Percentiles rank a stretch among this genome's conserved stretches.
These are phyloP conservation scores for Ammopiptanthus mongolicus DNA, from an alignment of 306 rosid genomes.

Conservation along the genomic window DNA sequence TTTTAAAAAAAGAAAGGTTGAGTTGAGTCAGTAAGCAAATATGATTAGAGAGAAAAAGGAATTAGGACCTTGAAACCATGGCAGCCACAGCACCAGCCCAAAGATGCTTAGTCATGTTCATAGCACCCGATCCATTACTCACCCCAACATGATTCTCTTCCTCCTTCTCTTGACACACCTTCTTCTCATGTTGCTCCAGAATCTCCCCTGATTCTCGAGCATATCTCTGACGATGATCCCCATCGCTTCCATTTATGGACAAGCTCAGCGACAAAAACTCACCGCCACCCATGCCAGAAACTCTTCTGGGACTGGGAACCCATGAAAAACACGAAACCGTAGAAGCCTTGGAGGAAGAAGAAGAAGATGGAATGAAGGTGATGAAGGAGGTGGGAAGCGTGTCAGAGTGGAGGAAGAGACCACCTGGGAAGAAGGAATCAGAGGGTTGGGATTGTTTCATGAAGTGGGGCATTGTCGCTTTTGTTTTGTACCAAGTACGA, in stretches of 20 bases:
- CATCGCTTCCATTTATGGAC: conserved; percentile 47
- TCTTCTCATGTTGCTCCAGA: conserved; percentile 37
- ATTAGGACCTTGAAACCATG: conserved; percentile 84
- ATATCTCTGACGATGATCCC: conserved; percentile 45
- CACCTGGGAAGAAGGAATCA: conserved; percentile 50
- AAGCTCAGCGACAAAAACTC: conserved; percentile 67
- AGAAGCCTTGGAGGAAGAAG: conserved; percentile 13
- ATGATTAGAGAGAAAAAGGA: not conserved
- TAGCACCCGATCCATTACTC: conserved; percentile 45
- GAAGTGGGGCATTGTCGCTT: conserved; percentile 24
- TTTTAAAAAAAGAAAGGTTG: not conserved
- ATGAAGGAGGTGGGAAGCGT: conserved; percentile 48
- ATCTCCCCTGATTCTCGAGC: conserved; percentile 40
- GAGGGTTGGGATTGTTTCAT: conserved; percentile 37
- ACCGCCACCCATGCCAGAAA: conserved; percentile 4
- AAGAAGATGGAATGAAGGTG: conserved; percentile 26
- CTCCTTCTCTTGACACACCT: conserved; percentile 27
- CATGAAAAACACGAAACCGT: conserved; percentile 24
- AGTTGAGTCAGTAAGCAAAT: not conserved
- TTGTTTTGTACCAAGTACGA: not conserved
- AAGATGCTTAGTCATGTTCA: conserved; percentile 78
- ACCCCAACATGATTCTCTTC: conserved; percentile 8
- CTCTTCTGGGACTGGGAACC: not conserved
- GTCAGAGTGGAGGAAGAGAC: conserved; percentile 62
- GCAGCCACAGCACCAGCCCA: conserved; percentile 95